Percentiles rank a stretch among this genome's conserved stretches.
phyloP scores from a whole-genome alignment of 2,329 filamentous ascomycete species.

The Aspergillus transmontanensis region DNA sequence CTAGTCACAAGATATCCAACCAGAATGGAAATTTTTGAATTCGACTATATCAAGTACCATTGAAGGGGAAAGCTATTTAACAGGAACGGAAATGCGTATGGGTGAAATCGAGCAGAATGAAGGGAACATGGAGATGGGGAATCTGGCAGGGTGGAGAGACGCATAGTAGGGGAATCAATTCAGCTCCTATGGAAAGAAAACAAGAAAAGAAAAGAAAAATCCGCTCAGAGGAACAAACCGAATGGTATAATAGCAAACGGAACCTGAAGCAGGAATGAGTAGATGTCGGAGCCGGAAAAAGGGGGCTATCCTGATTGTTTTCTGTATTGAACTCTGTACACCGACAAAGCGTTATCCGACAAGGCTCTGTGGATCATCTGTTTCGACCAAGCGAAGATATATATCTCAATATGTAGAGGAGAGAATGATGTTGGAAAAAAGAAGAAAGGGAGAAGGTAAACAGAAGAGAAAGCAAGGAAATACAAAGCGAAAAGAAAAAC shows the following conservation, averaged over 20 bases:
- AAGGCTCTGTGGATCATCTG: conserved; percentile 4
- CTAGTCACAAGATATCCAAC: neutral
- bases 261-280: conserved; percentile 8
- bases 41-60: conserved; percentile 7
- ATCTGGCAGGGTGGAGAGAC: conserved; percentile 1
- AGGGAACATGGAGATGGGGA: conserved; percentile 4
- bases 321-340: conserved; percentile 7
- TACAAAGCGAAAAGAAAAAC: conserved; percentile 18
- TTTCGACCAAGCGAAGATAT: conserved; percentile 13
- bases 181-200: conserved; percentile 12
- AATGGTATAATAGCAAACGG: conserved; percentile 17
- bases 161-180: conserved; percentile 13
- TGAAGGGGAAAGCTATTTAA: conserved; percentile 11
- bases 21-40: neutral
- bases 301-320: conserved; percentile 5
- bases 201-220: neutral
- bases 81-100: conserved; percentile 16
- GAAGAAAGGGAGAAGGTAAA: conserved; percentile 10
- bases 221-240: conserved; percentile 19
- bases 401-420: conserved; percentile 10
- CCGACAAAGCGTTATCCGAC: neutral
- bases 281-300: neutral
- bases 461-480: neutral
- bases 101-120: neutral
- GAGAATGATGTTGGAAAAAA: conserved; percentile 4